Base-by-base conservation (phyloP, 2,329 filamentous ascomycete genomes). In the Lasiodiplodia gonubiensis region DNA sequence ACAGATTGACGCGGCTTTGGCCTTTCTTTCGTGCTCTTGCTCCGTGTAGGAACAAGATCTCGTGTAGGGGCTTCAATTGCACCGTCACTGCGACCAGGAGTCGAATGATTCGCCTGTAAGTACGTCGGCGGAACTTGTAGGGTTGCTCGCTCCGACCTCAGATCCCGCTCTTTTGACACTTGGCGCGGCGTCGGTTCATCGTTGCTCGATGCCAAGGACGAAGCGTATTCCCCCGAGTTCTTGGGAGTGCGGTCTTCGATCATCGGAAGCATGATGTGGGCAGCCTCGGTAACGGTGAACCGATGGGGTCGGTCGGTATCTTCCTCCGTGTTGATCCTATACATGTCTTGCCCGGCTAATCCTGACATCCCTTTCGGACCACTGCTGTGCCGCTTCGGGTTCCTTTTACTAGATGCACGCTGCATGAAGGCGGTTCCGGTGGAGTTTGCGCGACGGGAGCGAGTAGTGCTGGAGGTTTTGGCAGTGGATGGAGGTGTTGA, bases 391-490 rank as follows among this genome's bases (percentile, higher is more conserved):
- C 59, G 66, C n/a, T 53, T 55, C 11, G 48, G 55, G n/a, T 67
- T 67, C 39, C 65, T 51, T 27, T 65, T 64, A 23, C 66, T 68
- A 10, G 48, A 37, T 12, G 57, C 51, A 18, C 66, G 66, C 25
- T 54, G 51, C 8, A 68, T 53, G 21, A 76, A 74, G 16, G 72
- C 73, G 14, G 73, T 75, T 35, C 76, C 77, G 11, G 74, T 76
- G 5, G 77, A 77, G 27, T 78, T 77, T 16, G 77, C 75, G 35
- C 77, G 74, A 33, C 75, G 73, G 11, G 73, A 59, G 27, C 76
- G 76, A 21, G 74, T 74, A 53, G 73, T 75, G 16, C 70, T 35
- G 0, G 65, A 65, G 3, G 75, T n/a, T 23, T 60, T 67, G 46
- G 33, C 54, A 23, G 46, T 37, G 23, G 64, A 66, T 16, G 37